Conservation (phyloP, 2,329 filamentous ascomycete species). For the Beauveria varroae region DNA sequence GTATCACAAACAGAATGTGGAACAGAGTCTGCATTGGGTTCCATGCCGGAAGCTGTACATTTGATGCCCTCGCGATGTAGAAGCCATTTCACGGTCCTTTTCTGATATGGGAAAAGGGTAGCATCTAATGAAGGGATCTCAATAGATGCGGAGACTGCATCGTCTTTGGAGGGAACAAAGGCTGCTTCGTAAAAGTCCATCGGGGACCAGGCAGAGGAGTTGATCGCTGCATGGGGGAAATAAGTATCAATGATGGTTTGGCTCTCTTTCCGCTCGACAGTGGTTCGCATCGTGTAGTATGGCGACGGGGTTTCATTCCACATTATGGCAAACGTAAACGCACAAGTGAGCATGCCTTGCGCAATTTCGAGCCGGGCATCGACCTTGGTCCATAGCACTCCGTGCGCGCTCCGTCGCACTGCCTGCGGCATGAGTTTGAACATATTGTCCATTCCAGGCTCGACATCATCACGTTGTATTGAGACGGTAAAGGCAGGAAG, state of each 20-base stretch:
- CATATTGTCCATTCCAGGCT: conserved; percentile 11
- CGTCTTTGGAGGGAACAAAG: conserved; percentile 47
- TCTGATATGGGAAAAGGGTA: conserved; percentile 64
- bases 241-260: conserved; percentile 30
- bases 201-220: conserved; percentile 31
- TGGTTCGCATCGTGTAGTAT: conserved; percentile 22
- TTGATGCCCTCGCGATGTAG: conserved; percentile 56
- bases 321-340: conserved; percentile 28
- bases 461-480: not conserved
- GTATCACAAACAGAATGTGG: conserved; percentile 13
- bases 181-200: conserved; percentile 64
- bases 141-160: conserved; percentile 30
- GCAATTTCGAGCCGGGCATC: conserved; percentile 16
- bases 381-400: conserved; percentile 29
- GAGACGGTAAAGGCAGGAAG: not conserved
- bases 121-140: conserved; percentile 38
- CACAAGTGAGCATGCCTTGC: conserved; percentile 3
- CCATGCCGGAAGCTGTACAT: conserved; percentile 26
- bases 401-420: conserved; percentile 13
- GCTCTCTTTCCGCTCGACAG: conserved; percentile 24
- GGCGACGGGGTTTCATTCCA: conserved; percentile 35
- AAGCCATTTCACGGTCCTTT: conserved; percentile 63
- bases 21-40: conserved; percentile 11
- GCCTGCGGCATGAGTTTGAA: conserved; percentile 10
- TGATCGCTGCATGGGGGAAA: conserved; percentile 18